Percentiles rank a stretch among this genome's conserved stretches.
These are phyloP conservation scores for Azolla pinnata DNA, from an alignment of 75 land plant species.

Conservation along the genomic window DNA sequence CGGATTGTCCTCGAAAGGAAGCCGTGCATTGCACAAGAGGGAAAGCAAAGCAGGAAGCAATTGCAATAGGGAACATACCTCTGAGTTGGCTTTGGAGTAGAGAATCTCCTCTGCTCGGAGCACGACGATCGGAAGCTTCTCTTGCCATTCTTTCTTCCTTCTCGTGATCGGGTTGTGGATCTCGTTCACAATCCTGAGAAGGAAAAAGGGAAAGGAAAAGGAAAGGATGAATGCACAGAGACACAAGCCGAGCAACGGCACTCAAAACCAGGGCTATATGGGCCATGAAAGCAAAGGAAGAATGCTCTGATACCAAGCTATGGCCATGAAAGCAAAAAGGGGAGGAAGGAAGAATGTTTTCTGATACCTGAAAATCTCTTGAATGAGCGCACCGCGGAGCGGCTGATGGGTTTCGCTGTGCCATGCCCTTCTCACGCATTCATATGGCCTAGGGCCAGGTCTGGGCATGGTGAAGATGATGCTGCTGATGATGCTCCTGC, in stretches of 20 bases:
- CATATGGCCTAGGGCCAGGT: slow-evolving; percentile 92
- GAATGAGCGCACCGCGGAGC: slow-evolving; percentile 64
- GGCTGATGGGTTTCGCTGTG: slow-evolving; percentile 82
- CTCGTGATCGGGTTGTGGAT: slow-evolving; percentile 44
- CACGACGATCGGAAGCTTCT: slow-evolving; percentile 81
- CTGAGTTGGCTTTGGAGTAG: slow-evolving; percentile 89
- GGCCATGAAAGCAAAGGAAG: background rate
- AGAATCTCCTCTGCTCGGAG: slow-evolving; percentile 79
- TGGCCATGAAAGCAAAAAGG: too few species aligned
- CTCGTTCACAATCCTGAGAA: slow-evolving; percentile 60
- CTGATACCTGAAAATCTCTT: slow-evolving; percentile 84
- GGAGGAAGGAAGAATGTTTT: too few species aligned
- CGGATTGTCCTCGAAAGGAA: too few species aligned
- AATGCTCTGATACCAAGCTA: too few species aligned
- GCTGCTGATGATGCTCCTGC: too few species aligned
- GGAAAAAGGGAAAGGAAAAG: too few species aligned
- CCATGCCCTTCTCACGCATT: slow-evolving; percentile 82
- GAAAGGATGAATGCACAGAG: too few species aligned
- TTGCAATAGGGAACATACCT: too few species aligned
- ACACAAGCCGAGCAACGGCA: too few species aligned
- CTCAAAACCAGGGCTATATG: too few species aligned
- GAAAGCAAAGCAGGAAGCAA: too few species aligned
- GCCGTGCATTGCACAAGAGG: too few species aligned
- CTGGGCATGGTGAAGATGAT: slow-evolving; percentile 69
- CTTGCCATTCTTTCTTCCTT: slow-evolving; percentile 84